Percentiles rank a stretch among this genome's conserved stretches.
Conservation (phyloP, 768 basidiomycete species). For the Hysterangium stoloniferum region DNA sequence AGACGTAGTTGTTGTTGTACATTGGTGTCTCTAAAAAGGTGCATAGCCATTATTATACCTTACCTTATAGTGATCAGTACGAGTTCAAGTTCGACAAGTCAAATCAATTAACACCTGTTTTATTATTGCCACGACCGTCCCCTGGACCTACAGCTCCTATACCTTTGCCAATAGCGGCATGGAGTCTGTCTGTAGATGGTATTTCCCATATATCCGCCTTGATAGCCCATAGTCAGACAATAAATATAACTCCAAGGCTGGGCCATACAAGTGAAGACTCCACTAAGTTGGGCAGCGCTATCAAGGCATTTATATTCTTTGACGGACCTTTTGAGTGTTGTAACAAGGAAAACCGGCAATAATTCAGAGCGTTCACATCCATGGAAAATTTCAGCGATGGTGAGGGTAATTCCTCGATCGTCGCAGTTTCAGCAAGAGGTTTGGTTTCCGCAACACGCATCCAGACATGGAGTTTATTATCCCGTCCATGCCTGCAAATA, state of each 20-base stretch:
- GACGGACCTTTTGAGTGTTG: constrained; percentile 12
- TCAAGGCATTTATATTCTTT: constrained; percentile 33
- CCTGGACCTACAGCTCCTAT: constrained; percentile 24
- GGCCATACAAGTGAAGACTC: constrained; percentile 71
- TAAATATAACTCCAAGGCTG: neutral
- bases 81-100: neutral
- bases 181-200: constrained; percentile 58
- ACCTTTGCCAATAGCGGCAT: constrained; percentile 75
- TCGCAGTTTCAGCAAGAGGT: constrained; percentile 51
- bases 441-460: constrained; percentile 36
- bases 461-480: constrained; percentile 83
- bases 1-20: constrained; percentile 42
- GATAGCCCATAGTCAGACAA: neutral
- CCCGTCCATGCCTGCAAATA: constrained; percentile 64
- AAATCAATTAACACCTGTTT: constrained; percentile 40
- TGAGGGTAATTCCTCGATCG: constrained; percentile 37
- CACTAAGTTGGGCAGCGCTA: constrained; percentile 82
- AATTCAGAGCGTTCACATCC: constrained; percentile 91
- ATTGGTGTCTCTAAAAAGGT: constrained; percentile 35
- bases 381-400: constrained; percentile 59
- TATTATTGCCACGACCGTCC: constrained; percentile 44
- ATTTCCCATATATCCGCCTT: constrained; percentile 87
- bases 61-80: too few relatives aligned
- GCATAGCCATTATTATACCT: constrained; percentile 90
- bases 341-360: constrained; percentile 80